phyloP scores from a whole-genome alignment of 2,329 filamentous ascomycete species.

The Hyphodiscus sp. region DNA sequence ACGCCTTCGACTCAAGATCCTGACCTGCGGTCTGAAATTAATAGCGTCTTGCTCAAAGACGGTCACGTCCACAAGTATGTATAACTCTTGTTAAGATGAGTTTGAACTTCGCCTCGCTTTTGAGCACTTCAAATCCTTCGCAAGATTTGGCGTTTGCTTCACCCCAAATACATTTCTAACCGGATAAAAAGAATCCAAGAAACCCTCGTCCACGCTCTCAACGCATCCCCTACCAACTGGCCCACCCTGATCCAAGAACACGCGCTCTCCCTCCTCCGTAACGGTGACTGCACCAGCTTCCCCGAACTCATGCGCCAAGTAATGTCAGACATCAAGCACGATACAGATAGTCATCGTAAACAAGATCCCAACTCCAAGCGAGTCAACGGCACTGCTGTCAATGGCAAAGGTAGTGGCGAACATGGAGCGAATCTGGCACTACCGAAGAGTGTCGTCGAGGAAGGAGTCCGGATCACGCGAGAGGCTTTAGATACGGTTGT shows the following conservation, averaged over 20 bases:
- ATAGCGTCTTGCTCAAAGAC: constrained; percentile 49
- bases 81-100: constrained; percentile 5
- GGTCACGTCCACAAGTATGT: constrained; percentile 53
- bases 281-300: constrained; percentile 53
- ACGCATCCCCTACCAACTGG: constrained; percentile 56
- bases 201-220: constrained; percentile 53
- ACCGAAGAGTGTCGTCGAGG: constrained; percentile 52
- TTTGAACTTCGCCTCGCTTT: constrained; percentile 4
- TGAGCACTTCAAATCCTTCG: constrained; percentile 3
- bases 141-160: not conserved
- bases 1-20: constrained; percentile 54
- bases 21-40: constrained; percentile 57
- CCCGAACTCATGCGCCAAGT: constrained; percentile 54
- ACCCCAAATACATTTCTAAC: not conserved
- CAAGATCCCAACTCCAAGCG: not conserved
- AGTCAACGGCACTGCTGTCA: constrained; percentile 1
- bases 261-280: constrained; percentile 53
- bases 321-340: constrained; percentile 48
- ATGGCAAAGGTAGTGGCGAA: constrained; percentile 25
- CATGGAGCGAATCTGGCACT: constrained; percentile 42
- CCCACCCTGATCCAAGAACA: constrained; percentile 53
- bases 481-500: constrained; percentile 46
- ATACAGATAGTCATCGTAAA: constrained; percentile 10
- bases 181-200: constrained; percentile 52
- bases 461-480: constrained; percentile 53